Percentiles rank a stretch among this genome's conserved stretches.
Conservation (phyloP, 2,329 filamentous ascomycete genomes). For the Pseudogymnoascus sp. region DNA sequence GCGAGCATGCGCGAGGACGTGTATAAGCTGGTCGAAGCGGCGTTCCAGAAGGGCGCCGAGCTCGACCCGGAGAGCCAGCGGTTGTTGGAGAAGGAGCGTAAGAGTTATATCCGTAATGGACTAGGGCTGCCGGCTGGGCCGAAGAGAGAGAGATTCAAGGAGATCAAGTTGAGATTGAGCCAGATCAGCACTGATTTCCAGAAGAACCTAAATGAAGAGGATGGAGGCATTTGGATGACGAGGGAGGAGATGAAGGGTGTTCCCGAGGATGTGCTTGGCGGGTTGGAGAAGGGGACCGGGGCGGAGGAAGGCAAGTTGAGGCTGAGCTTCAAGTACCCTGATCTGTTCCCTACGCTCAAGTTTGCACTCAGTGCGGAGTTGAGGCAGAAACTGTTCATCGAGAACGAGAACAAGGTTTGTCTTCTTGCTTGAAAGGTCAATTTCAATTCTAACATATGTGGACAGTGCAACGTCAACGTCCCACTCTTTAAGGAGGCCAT, state of each 20-base stretch:
- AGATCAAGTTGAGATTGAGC: constrained; percentile 73
- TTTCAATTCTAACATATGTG: background rate
- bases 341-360: constrained; percentile 70
- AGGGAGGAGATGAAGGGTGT: constrained; percentile 66
- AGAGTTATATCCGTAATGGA: constrained; percentile 69
- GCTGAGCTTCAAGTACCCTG: constrained; percentile 76
- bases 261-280: constrained; percentile 58
- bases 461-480: constrained; percentile 58
- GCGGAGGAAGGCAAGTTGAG: constrained; percentile 67
- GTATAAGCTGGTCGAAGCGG: constrained; percentile 56
- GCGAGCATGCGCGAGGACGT: constrained; percentile 75
- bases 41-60: constrained; percentile 48
- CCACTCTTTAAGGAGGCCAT: constrained; percentile 68
- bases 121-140: constrained; percentile 61
- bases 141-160: constrained; percentile 73
- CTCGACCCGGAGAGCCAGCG: constrained; percentile 62
- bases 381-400: constrained; percentile 60
- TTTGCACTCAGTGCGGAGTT: constrained; percentile 65
- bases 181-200: constrained; percentile 67
- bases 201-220: constrained; percentile 77
- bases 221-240: constrained; percentile 73
- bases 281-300: constrained; percentile 62
- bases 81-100: constrained; percentile 70
- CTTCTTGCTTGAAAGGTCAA: background rate
- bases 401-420: constrained; percentile 68